These are phyloP conservation scores for Aspergillus sp. DNA, from an alignment of 2,329 filamentous ascomycete species.

Conservation along the genomic window DNA sequence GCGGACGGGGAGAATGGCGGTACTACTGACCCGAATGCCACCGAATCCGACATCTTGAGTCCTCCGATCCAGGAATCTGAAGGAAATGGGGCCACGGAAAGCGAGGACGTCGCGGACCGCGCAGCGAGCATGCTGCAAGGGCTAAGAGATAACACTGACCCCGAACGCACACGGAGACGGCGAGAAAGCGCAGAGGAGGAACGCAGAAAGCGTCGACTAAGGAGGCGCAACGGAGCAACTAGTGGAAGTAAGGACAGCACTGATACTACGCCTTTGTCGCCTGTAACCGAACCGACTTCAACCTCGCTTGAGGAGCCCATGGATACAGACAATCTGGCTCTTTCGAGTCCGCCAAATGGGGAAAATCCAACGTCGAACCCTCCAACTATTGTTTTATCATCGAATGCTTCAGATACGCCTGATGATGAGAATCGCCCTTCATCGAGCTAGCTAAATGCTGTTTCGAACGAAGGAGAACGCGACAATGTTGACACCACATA, in stretches of 20 bases:
- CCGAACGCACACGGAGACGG: constrained; percentile 60
- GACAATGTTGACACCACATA: background rate
- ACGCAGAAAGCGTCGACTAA: constrained; percentile 63
- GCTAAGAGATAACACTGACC: constrained; percentile 65
- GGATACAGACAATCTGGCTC: constrained; percentile 21
- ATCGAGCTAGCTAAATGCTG: constrained; percentile 1
- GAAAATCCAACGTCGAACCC: constrained; percentile 20
- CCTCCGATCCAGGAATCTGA: constrained; percentile 45
- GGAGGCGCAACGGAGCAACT: constrained; percentile 59
- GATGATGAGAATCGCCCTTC: constrained; percentile 25
- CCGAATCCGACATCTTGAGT: constrained; percentile 48
- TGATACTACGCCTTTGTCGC: constrained; percentile 31
- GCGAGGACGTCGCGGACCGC: constrained; percentile 78
- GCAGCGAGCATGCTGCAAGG: constrained; percentile 82
- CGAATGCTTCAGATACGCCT: constrained; percentile 24
- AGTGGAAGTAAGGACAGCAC: constrained; percentile 38
- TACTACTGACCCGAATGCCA: constrained; percentile 40
- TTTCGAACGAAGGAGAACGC: background rate
- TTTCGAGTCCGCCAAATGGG: constrained; percentile 23
- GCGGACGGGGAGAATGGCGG: constrained; percentile 44
- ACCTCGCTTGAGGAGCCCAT: constrained; percentile 24
- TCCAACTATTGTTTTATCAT: constrained; percentile 38
- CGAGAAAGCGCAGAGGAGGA: constrained; percentile 80
- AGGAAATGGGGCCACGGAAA: constrained; percentile 43
- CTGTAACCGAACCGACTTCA: constrained; percentile 34